phyloP scores from a whole-genome alignment of 495 filamentous ascomycete species.

The Recurvomyces mirabilis region DNA sequence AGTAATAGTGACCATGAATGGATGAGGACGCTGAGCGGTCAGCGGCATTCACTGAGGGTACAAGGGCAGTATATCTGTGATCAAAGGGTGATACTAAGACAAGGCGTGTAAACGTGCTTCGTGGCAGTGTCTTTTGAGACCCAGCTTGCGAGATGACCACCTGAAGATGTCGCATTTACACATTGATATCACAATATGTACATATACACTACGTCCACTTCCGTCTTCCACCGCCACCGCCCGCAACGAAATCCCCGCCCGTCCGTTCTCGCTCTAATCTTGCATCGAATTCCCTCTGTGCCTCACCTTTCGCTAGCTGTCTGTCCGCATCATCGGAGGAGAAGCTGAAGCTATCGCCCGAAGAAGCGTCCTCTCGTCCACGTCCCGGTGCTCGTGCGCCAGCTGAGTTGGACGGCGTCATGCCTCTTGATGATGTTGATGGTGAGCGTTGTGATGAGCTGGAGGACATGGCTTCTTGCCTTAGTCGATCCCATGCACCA shows the following conservation, averaged over 20 bases:
- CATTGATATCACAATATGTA: too few species aligned
- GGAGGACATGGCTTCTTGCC: constrained; percentile 11
- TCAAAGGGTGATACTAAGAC: too few species aligned
- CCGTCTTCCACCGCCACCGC: constrained; percentile 5
- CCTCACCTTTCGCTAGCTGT: constrained; percentile 35
- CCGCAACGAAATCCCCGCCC: constrained; percentile 18
- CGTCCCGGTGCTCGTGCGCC: background rate
- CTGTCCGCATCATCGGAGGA: constrained; percentile 31
- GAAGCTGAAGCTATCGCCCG: constrained; percentile 35
- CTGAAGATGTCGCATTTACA: too few species aligned
- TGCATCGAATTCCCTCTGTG: constrained; percentile 44
- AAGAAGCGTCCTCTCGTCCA: background rate
- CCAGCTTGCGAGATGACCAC: too few species aligned
- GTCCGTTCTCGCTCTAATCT: constrained; percentile 36
- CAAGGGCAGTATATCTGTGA: too few species aligned
- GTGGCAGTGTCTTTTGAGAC: too few species aligned
- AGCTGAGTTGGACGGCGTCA: background rate
- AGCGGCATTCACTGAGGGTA: too few species aligned
- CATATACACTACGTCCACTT: too few species aligned
- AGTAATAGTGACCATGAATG: too few species aligned
- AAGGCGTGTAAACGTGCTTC: too few species aligned
- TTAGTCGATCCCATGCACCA: constrained; percentile 14
- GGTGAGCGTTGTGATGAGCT: background rate
- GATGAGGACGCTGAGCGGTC: too few species aligned
- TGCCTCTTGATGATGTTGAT: background rate